Evolutionary conservation across 441 rosid genomes (phyloP).

Genomic region (Bocquillonia castaneifolia): DNA sequence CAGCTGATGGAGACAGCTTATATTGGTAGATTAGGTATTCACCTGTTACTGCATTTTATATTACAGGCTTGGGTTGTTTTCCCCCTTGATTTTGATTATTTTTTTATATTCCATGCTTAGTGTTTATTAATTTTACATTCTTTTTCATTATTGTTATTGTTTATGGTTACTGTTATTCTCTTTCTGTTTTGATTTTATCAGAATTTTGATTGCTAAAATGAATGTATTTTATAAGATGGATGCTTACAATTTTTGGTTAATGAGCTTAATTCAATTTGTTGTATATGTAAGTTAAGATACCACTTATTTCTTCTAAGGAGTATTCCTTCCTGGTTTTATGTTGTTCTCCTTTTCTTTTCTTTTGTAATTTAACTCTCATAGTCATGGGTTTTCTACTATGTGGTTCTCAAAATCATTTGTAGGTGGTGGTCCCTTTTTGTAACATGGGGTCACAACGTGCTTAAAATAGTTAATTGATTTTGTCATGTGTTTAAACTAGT

Average conservation of each 20-base stretch:
- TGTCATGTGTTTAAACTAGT: background rate
- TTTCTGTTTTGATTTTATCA: too few species aligned
- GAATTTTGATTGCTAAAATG: too few species aligned
- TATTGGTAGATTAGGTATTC: constrained; percentile 84
- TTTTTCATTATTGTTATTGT: background rate
- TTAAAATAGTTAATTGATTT: background rate
- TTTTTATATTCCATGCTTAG: background rate
- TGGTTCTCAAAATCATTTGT: too few species aligned
- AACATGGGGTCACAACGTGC: background rate
- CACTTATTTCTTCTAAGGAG: background rate
- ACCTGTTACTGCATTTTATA: constrained; percentile 8
- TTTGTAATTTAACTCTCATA: too few species aligned
- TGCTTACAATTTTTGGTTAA: background rate
- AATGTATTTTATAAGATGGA: too few species aligned
- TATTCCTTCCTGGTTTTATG: background rate
- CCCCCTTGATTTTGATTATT: background rate
- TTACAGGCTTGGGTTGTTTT: background rate
- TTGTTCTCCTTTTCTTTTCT: background rate
- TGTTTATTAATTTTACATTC: background rate
- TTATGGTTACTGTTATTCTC: too few species aligned
- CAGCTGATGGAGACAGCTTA: constrained; percentile 95
- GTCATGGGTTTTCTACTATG: too few species aligned
- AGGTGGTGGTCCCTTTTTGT: background rate
- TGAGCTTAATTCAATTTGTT: background rate
- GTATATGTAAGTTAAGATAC: background rate